Conservation (phyloP, 1,139 yeast genomes). For the Yamadazyma trypodendri region DNA sequence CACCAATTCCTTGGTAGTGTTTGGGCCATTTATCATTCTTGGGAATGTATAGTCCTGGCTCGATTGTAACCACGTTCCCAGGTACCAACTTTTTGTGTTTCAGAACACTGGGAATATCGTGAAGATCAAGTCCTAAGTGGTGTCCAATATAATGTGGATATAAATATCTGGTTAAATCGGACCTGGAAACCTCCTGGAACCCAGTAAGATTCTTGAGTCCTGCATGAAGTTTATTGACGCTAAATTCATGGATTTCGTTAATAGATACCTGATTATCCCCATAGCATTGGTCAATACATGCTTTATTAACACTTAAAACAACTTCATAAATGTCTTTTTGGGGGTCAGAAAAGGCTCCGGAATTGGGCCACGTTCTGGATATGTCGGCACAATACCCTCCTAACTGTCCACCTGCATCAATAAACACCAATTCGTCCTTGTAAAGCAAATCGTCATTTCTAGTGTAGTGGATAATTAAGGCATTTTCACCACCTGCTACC, state of each 20-base stretch:
- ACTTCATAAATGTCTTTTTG: constrained; percentile 88
- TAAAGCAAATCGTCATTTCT: constrained; percentile 78
- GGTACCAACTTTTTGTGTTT: constrained; percentile 48
- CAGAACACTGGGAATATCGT: constrained; percentile 69
- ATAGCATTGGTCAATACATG: constrained; percentile 69
- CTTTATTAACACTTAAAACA: constrained; percentile 77
- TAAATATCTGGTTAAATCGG: constrained; percentile 54
- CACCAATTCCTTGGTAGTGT: constrained; percentile 84
- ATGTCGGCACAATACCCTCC: constrained; percentile 98
- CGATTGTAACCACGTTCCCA: constrained; percentile 86
- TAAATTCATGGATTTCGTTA: constrained; percentile 73
- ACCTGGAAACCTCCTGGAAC: constrained; percentile 46
- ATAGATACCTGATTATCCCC: constrained; percentile 53
- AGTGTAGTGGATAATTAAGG: constrained; percentile 86
- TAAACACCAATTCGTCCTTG: constrained; percentile 79
- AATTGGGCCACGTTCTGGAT: constrained; percentile 94
- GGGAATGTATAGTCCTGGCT: constrained; percentile 93
- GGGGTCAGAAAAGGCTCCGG: constrained; percentile 63
- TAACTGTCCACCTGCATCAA: constrained; percentile 92
- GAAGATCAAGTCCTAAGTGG: constrained; percentile 90
- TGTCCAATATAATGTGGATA: constrained; percentile 98
- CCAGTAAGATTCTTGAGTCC: constrained; percentile 74
- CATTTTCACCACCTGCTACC: constrained; percentile 89
- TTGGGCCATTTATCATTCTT: constrained; percentile 66
- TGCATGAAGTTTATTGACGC: constrained; percentile 55